Percentiles rank a stretch among this genome's conserved stretches.
Conservation (phyloP, 2,329 filamentous ascomycete genomes). For the Cercospora brassicicola region DNA sequence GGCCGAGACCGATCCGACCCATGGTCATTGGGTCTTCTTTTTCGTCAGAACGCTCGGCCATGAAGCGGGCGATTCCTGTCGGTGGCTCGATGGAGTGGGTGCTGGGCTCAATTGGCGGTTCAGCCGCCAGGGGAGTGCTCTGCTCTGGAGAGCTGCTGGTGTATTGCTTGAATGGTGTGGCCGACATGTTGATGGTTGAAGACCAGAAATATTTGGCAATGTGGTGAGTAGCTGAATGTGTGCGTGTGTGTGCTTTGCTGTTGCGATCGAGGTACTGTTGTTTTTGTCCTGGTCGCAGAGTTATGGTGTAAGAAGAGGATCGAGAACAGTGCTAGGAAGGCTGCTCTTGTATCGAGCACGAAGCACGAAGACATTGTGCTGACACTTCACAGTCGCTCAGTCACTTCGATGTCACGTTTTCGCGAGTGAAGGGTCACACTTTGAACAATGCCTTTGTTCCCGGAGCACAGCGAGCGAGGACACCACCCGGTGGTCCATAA, state of each 20-base stretch:
- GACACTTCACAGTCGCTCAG: background rate
- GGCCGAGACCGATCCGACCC: no score
- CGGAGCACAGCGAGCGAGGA: constrained; percentile 51
- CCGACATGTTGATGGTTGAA: no score
- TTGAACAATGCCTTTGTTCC: background rate
- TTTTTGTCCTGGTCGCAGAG: background rate
- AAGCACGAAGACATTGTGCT: background rate
- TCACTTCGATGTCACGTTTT: background rate
- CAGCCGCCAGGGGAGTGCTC: no score
- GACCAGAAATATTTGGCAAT: no score
- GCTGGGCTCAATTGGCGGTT: no score
- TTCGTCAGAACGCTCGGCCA: no score
- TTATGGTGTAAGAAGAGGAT: background rate
- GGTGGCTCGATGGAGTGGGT: no score
- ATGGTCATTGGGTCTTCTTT: no score
- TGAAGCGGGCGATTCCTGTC: no score
- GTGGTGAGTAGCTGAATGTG: background rate
- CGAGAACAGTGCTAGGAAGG: background rate
- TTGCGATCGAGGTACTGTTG: background rate
- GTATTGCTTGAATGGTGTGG: no score
- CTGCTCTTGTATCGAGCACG: background rate
- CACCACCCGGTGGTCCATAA: constrained; percentile 50
- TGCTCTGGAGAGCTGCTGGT: no score
- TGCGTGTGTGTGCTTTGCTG: background rate
- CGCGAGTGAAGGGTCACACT: background rate